A percentile compares a stretch with the other conserved stretches of the same genome.
phyloP scores from a whole-genome alignment of 306 rosid genomes.

The Quercus engelmannii region DNA sequence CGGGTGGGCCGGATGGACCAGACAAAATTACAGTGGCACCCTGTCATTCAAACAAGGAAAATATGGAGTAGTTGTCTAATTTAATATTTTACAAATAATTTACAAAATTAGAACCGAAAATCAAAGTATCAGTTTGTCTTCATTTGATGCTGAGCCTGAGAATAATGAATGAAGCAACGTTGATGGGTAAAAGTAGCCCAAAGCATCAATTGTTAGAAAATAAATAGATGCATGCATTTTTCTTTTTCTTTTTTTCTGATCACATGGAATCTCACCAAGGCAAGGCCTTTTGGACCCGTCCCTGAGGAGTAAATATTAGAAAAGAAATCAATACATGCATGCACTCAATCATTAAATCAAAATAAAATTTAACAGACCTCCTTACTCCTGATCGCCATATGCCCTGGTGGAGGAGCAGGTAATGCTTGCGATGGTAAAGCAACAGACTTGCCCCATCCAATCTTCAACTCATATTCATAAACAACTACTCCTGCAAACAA shows the following conservation, averaged over 20 bases:
- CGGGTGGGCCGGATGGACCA: constrained; percentile 98
- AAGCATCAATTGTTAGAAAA: not conserved
- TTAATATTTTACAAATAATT: not conserved
- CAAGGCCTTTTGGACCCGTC: too few relatives aligned
- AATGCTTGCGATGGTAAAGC: constrained; percentile 97
- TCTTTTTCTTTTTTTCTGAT: too few relatives aligned
- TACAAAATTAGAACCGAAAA: not conserved
- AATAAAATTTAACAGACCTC: constrained; percentile 56
- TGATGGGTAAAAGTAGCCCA: not conserved
- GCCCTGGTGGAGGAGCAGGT: constrained; percentile 99
- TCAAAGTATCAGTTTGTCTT: not conserved
- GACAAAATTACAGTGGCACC: constrained; percentile 93
- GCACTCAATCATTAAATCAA: not conserved
- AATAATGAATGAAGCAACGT: not conserved
- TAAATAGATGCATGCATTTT: not conserved
- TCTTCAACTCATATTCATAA: constrained; percentile 95
- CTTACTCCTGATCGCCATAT: constrained; percentile 99
- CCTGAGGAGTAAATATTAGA: not conserved
- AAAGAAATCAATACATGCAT: not conserved
- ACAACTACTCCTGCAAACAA: constrained; percentile 88
- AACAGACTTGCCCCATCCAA: constrained; percentile 99
- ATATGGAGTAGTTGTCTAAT: not conserved
- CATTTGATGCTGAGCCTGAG: not conserved
- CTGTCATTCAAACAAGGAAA: constrained; percentile 46
- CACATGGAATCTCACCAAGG: too few relatives aligned